Percentiles rank a stretch among this genome's conserved stretches.
Evolutionary conservation across 306 rosid species (phyloP).

Genomic region (Fragaria vesca): DNA sequence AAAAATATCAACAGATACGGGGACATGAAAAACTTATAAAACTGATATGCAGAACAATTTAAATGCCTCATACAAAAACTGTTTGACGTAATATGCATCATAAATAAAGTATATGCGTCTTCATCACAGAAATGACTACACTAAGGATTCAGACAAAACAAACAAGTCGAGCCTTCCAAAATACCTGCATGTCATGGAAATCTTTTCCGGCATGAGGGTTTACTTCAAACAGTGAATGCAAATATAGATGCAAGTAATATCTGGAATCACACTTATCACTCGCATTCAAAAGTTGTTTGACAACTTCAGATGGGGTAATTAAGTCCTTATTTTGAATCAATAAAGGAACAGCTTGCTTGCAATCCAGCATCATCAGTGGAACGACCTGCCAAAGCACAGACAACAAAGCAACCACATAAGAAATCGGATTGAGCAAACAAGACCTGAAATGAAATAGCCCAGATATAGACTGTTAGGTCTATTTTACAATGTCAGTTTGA

Average conservation of each 20-base stretch:
- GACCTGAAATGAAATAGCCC: not conserved
- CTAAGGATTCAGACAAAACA: not conserved
- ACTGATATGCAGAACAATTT: not conserved
- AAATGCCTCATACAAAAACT: not conserved
- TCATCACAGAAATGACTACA: slow-evolving; percentile 5
- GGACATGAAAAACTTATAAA: not conserved
- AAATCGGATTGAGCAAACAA: slow-evolving; percentile 12
- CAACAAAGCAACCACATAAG: slow-evolving; percentile 19
- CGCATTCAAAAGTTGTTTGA: slow-evolving; percentile 65
- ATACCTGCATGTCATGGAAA: slow-evolving; percentile 94
- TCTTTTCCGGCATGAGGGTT: slow-evolving; percentile 89
- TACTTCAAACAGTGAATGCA: slow-evolving; percentile 92
- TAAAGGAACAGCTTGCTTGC: slow-evolving; percentile 86
- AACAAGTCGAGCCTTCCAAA: slow-evolving; percentile 5
- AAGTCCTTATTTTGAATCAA: slow-evolving; percentile 70
- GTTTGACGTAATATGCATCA: not conserved
- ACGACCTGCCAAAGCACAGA: slow-evolving; percentile 57
- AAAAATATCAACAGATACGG: not conserved
- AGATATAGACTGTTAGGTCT: slow-evolving; percentile 14
- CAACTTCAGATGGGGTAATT: slow-evolving; percentile 74
- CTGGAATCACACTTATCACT: slow-evolving; percentile 53
- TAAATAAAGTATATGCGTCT: slow-evolving; percentile 3
- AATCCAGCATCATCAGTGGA: slow-evolving; percentile 86
- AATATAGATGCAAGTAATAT: slow-evolving; percentile 74
- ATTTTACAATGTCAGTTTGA: slow-evolving; percentile 19